phyloP scores from a whole-genome alignment of 2,329 filamentous ascomycete species.

The Drechslerella coelobrocha region DNA sequence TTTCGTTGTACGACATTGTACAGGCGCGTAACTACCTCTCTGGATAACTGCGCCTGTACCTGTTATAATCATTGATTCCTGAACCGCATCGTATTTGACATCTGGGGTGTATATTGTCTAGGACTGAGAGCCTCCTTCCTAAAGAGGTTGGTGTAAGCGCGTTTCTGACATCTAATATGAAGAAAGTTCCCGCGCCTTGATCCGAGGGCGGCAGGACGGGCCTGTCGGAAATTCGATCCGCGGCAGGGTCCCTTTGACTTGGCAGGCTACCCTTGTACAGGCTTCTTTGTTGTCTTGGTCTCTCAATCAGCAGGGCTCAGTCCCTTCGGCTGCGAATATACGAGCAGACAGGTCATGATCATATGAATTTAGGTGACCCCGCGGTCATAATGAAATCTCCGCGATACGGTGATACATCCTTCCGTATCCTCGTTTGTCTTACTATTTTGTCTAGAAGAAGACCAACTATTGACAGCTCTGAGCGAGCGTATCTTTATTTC shows the following conservation, averaged over 20 bases:
- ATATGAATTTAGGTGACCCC: slow-evolving; percentile 25
- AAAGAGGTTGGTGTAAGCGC: not conserved
- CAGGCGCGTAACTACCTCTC: no score
- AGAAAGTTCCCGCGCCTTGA: not conserved
- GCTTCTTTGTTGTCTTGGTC: not conserved
- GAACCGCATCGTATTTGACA: not conserved
- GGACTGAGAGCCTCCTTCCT: not conserved
- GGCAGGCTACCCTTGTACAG: slow-evolving; percentile 17
- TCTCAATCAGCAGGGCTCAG: slow-evolving; percentile 6
- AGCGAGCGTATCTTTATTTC: slow-evolving; percentile 13
- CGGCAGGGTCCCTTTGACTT: slow-evolving; percentile 22
- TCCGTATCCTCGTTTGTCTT: slow-evolving; percentile 10
- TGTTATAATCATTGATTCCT: not conserved
- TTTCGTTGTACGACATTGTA: no score
- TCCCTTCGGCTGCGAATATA: slow-evolving; percentile 5
- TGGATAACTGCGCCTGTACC: slow-evolving; percentile 5
- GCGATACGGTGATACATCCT: slow-evolving; percentile 13
- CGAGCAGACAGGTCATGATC: no score
- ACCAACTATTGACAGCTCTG: slow-evolving; percentile 17
- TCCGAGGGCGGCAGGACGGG: slow-evolving; percentile 9
- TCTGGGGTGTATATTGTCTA: not conserved
- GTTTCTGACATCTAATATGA: not conserved
- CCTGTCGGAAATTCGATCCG: slow-evolving; percentile 32
- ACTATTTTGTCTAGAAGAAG: slow-evolving; percentile 10
- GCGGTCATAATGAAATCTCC: slow-evolving; percentile 16